Percentiles rank a stretch among this genome's conserved stretches.
Conservation (phyloP, 108 stramenopile genomes). For the Pseudonitzschia multiseries region DNA sequence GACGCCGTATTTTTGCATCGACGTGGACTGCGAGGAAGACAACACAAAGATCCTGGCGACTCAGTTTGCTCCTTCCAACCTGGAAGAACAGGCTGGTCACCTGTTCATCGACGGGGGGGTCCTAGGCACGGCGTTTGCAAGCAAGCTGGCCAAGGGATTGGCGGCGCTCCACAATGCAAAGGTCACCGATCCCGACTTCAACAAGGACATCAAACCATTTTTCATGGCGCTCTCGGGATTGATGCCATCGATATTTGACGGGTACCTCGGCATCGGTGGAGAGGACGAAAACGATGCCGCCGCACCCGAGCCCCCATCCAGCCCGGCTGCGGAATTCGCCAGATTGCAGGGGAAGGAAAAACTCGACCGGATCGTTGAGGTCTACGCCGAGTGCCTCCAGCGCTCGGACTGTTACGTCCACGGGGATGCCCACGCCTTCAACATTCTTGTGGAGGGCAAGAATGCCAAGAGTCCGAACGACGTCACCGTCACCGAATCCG, state of each 20-base stretch:
- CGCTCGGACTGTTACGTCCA: constrained; percentile 40
- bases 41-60: constrained; percentile 51
- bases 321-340: neutral
- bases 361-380: constrained; percentile 10
- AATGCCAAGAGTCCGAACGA: constrained; percentile 1
- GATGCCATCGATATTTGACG: neutral
- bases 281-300: neutral
- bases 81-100: constrained; percentile 42
- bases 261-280: constrained; percentile 9
- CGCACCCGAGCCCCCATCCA: neutral
- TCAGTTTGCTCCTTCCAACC: constrained; percentile 33
- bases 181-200: constrained; percentile 41
- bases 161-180: constrained; percentile 34
- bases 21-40: constrained; percentile 15
- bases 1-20: constrained; percentile 23
- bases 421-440: constrained; percentile 53
- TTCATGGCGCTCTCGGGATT: neutral
- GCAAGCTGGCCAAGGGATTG: constrained; percentile 34
- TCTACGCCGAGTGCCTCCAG: neutral
- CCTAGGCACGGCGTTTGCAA: constrained; percentile 40
- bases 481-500: neutral
- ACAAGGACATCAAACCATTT: constrained; percentile 24
- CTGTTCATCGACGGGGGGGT: constrained; percentile 48
- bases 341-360: constrained; percentile 22
- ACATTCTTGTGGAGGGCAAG: constrained; percentile 50